Evolutionary conservation across 495 filamentous ascomycete genomes (phyloP), one percentile per base, ranked within the genome.

Genomic region (Letharia columbiana): DNA sequence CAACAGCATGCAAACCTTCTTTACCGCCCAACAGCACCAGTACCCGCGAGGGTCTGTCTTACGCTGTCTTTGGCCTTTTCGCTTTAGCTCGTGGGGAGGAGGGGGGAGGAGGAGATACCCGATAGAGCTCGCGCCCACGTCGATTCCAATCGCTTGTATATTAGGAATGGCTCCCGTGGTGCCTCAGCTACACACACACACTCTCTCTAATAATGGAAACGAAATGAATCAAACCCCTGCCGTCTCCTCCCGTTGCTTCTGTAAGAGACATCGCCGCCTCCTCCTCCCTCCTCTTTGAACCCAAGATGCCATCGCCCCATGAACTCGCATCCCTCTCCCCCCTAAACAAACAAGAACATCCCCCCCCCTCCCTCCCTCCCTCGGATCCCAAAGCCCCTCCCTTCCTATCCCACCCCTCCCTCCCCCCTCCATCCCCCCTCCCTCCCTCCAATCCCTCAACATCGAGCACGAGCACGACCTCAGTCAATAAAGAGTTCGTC

Each of bases 131-230:
- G 45, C 57, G 41, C 64, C 57, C 57, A 44, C 41, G 31, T 28
- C 11, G 37, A 49, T 66, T 52, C 57, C 59, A 61, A 37, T 20
- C 28, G 58, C 35, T 39, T 66, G 64, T 66, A 66, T 37, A 66
- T 62, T 62, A 66, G 64, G 64, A 66, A 66, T 49, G 41, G 41
- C 37, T 17, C 18, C 58, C 45, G 63, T 58, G 41, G 54, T 65
- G 63, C 35, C 54, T 50, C 41, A 31, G 63, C 63, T 60, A 60
- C 23, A 61, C 57, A 56, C 63, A 41, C 23, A 61, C 57, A 56
- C 63, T 28, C 64, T 61, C 64, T 66, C 64, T 62, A 61, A 62
- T 66, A 61, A 61, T 61, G 57, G 47, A 66, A 49, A 66, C 39
- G 54, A 44, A 54, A 66, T 52, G 35, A 61, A 31, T 33, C 57